phyloP scores from a whole-genome alignment of 2,329 filamentous ascomycete species.

The Coniochaeta hoffmannii region DNA sequence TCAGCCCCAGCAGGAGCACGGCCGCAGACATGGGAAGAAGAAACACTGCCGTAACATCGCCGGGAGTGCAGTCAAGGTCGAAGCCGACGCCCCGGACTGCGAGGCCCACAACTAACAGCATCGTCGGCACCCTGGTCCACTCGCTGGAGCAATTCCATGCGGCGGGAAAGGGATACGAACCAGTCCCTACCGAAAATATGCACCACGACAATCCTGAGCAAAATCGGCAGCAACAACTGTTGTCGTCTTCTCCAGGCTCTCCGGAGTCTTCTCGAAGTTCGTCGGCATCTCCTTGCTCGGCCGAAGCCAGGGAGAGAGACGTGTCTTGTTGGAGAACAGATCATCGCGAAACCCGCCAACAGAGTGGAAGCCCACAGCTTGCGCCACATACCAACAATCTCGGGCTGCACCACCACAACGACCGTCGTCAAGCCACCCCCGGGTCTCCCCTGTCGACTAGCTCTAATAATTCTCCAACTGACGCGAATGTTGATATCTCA shows the following conservation, averaged over 20 bases:
- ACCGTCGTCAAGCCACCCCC: constrained; percentile 3
- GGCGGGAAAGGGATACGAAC: constrained; percentile 20
- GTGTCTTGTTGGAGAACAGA: neutral
- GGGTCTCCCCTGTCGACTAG: neutral
- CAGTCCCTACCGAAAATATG: constrained; percentile 18
- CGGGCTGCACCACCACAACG: neutral
- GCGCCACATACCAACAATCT: constrained; percentile 1
- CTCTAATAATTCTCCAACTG: neutral
- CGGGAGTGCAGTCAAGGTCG: constrained; percentile 4
- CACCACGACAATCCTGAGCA: neutral
- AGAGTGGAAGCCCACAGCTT: neutral
- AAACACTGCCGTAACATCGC: neutral
- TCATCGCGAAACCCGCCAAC: neutral
- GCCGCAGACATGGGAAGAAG: neutral
- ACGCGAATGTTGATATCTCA: neutral
- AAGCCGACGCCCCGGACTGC: neutral
- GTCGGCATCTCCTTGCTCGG: neutral
- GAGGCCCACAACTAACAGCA: constrained; percentile 4
- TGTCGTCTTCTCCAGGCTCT: neutral
- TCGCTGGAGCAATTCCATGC: constrained; percentile 21
- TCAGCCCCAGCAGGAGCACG: neutral
- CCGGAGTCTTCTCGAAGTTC: neutral
- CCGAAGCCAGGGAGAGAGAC: neutral
- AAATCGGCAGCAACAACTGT: neutral
- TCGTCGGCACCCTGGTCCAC: constrained; percentile 22